Base-by-base conservation (phyloP, 257 asterid species). In the Scutellaria barbata region DNA sequence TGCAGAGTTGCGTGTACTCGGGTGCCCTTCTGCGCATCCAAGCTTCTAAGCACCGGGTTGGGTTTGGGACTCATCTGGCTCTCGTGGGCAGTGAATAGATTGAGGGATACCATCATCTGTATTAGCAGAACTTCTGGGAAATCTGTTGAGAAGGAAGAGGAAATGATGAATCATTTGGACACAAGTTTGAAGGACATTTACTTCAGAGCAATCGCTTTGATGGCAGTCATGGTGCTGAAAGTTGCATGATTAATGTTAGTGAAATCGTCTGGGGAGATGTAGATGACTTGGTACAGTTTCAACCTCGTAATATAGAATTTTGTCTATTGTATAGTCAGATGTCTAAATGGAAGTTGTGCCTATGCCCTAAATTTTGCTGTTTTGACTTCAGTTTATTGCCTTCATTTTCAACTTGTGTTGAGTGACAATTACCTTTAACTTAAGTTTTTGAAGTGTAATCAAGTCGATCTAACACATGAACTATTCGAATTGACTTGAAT, bases 31-130 rank as follows among this genome's bases (percentile, higher is more conserved):
- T 83, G 88, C 71, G 69, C 81, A 5, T 74, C 98, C 4, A 87
- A 80, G 85, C 55, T 83, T 61, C 71, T 81, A 84, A 88, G 76
- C 84, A 79, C 95, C 0, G 95, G 98, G 17, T 68, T 95, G 60
- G 98, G 99, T 6, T 63, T 90, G 20, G 97, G 95, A 10, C 88
- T 95, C 13, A 88, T 95, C 40, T 95, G 95, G 96, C 92, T 95
- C 10, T 92, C 99, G 0, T 87, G 89, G 87, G 94, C 90, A 1
- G 91, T 92, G 20, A 90, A 87, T 62, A 85, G 81, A 66, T 81
- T 95, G 76, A 81, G 99, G 79, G 90, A 87, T 72, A 87, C 97
- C 0, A 86, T 95, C 18, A 52, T 84, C 63, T 73, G 76, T 1
- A 88, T 95, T 69, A 76, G 81, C 82, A 92, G 74, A 79, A 79